Conservation (phyloP, 371 early-diverging fungal species). For the Apophysomyces trapeziformis region DNA sequence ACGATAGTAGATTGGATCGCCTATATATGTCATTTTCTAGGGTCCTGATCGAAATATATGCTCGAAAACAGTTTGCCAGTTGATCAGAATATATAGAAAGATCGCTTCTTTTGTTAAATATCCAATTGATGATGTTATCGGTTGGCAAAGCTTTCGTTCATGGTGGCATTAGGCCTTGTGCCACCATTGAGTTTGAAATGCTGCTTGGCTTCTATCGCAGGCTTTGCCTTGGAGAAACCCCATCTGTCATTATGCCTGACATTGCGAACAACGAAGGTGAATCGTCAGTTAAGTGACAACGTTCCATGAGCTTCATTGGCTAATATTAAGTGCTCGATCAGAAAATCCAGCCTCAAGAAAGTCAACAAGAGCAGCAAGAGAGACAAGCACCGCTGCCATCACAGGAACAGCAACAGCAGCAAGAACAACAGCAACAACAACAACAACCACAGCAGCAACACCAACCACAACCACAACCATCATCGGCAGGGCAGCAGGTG, state of each 20-base stretch:
- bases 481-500: constrained; percentile 18
- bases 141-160: too few species aligned
- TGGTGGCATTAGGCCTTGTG: too few species aligned
- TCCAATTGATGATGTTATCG: too few species aligned
- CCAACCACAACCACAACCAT: constrained; percentile 13
- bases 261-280: constrained; percentile 1
- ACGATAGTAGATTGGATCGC: too few species aligned
- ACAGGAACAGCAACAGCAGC: constrained; percentile 12
- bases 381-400: background rate
- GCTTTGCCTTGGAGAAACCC: background rate
- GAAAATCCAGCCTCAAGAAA: background rate
- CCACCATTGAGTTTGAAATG: background rate
- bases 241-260: background rate
- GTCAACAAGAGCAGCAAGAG: constrained; percentile 11
- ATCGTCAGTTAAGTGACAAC: constrained; percentile 2
- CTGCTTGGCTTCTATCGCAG: background rate
- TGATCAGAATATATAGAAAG: too few species aligned
- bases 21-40: too few species aligned
- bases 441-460: constrained; percentile 1
- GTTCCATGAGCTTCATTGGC: background rate
- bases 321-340: background rate
- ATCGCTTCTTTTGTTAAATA: too few species aligned
- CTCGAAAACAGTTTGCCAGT: too few species aligned
- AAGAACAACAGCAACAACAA: background rate
- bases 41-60: too few species aligned